Percentiles rank a stretch among this genome's conserved stretches.
These are phyloP conservation scores for Tetrahymena thermophila DNA, from an alignment of 73 alveolate species.

Conservation along the genomic window DNA sequence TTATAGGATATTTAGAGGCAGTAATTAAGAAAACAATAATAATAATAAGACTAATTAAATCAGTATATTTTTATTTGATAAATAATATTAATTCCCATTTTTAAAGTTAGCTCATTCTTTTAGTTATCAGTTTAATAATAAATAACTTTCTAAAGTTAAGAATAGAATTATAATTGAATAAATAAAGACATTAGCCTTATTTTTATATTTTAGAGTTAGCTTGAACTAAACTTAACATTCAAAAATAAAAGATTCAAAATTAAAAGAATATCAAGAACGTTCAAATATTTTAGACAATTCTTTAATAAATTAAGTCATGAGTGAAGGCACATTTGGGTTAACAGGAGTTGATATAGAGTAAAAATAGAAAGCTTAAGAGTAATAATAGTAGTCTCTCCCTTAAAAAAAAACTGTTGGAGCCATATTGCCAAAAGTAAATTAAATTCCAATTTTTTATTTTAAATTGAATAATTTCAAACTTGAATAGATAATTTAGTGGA, in stretches of 20 bases:
- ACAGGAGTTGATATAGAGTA: neutral
- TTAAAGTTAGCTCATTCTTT: neutral
- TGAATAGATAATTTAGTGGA: neutral
- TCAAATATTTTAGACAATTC: neutral
- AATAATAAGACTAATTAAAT: neutral
- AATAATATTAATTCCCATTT: neutral
- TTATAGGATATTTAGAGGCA: neutral
- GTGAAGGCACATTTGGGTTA: neutral
- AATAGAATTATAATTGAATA: no score
- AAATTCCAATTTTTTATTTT: neutral
- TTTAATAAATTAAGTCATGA: neutral
- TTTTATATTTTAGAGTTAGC: neutral
- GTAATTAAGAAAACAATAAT: neutral
- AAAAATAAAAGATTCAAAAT: no score
- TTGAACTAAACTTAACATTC: neutral
- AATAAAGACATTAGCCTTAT: neutral
- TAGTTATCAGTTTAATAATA: neutral
- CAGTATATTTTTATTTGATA: neutral
- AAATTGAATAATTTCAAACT: neutral
- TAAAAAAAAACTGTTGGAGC: neutral
- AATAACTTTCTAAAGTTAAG: neutral
- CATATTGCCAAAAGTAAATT: neutral
- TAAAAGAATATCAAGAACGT: neutral
- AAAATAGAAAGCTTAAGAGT: neutral
- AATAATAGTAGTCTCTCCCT: neutral